Base-by-base conservation (phyloP, 2,329 filamentous ascomycete genomes). In the Aspergillus unguis region DNA sequence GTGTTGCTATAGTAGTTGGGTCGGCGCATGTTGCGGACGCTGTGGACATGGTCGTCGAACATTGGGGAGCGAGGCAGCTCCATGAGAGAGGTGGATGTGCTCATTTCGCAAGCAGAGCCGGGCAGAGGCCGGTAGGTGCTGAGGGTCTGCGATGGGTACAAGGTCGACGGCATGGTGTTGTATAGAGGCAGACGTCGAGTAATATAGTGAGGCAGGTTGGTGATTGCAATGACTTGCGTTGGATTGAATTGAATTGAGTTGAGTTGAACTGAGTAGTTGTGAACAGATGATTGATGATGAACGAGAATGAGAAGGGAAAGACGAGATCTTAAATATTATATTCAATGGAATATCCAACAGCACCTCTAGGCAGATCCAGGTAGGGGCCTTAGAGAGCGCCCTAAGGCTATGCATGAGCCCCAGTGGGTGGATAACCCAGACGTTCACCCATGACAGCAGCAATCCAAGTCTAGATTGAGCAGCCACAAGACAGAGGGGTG, bases 1-100 rank as follows among this genome's bases (percentile, higher is more conserved):
- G 60, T 64, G 1, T 55, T 28, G 26, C 44, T 36, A 45, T 59
- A 55, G 40, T 45, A 33, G 6, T 53, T 54, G 11, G 23, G 40
- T 11, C 42, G 17, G 9, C 28, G 53, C 29, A 50, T 8, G 27
- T 23, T 9, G 36, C 27, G n/a, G 17, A 41, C 6, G 9, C 27
- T 44, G 40, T 38, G 28, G 28, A 17, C 3, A 7, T 33, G 27
- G 23, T 17, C 17, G 17, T 17, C 17, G 17, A 17, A 17, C 17
- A 17, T 17, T 17, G 17, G 17, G 17, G 17, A 17, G 17, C 17
- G 17, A 17, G 17, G 17, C 17, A 17, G 17, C 17, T 17, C 17
- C 17, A 17, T n/a, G 48, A 26, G 33, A 26, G 40, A 37, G 41
- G 7, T n/a, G 10, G 25, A 9, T 7, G 26, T 44, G 40, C 35